These are phyloP conservation scores for Drosera spatulata DNA, from an alignment of 179 eudicot genomes.

Conservation along the genomic window DNA sequence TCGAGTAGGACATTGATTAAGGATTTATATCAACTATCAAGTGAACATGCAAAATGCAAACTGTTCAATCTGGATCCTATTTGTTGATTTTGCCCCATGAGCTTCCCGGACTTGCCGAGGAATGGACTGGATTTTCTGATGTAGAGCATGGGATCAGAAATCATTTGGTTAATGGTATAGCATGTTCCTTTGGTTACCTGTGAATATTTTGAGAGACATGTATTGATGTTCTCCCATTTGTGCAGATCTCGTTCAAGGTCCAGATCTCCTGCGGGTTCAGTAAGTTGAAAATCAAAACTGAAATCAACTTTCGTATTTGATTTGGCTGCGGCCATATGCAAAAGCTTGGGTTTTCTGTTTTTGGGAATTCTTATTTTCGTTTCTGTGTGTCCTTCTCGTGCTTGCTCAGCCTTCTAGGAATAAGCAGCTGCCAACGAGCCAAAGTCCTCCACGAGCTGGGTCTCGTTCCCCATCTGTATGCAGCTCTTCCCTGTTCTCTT, in stretches of 20 bases:
- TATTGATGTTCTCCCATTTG: constrained; percentile 22
- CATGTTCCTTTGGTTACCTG: neutral
- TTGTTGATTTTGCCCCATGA: neutral
- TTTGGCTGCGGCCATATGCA: neutral
- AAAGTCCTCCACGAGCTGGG: neutral
- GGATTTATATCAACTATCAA: neutral
- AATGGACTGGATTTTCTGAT: neutral
- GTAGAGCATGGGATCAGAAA: neutral
- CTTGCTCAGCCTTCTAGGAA: neutral
- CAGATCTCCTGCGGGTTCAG: constrained; percentile 77
- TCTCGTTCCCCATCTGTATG: constrained; percentile 2
- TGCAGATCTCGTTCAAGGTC: constrained; percentile 99
- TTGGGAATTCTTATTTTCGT: neutral
- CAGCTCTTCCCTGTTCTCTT: neutral
- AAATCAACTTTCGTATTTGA: neutral
- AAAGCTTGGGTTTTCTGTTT: neutral
- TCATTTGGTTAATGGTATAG: neutral
- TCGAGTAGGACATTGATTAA: neutral
- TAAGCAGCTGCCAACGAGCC: neutral
- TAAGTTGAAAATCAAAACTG: constrained; percentile 32
- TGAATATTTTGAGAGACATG: neutral
- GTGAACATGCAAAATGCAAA: neutral
- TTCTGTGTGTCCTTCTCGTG: neutral
- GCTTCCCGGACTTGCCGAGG: neutral
- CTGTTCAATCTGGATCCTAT: neutral